Conservation (phyloP, 176 grass and related monocot species). For the Hordeum marinum region DNA sequence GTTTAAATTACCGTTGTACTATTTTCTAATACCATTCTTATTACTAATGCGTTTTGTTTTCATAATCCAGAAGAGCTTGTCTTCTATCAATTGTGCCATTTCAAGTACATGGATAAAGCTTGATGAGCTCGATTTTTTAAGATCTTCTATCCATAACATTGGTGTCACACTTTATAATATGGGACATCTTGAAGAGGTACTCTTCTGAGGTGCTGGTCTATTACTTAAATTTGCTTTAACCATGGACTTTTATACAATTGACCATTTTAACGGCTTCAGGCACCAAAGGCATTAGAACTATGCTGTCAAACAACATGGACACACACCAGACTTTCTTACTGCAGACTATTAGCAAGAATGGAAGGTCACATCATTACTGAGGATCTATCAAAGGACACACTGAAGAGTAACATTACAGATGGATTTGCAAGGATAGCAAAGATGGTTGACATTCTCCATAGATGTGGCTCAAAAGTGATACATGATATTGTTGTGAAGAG, state of each 20-base stretch:
- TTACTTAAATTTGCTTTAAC: neutral
- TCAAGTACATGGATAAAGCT: conserved; percentile 49
- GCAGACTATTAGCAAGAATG: conserved; percentile 1
- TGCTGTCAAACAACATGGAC: conserved; percentile 52
- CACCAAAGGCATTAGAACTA: conserved; percentile 41
- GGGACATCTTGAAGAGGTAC: conserved; percentile 57
- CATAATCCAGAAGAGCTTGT: conserved; percentile 51
- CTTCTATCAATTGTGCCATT: conserved; percentile 31
- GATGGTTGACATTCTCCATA: conserved; percentile 45
- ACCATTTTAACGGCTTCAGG: conserved; percentile 31
- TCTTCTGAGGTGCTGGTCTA: neutral
- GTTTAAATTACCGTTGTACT: conserved; percentile 10
- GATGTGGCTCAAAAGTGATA: conserved; percentile 32
- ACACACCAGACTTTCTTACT: conserved; percentile 16
- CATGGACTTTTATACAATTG: neutral
- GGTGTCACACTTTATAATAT: conserved; percentile 53
- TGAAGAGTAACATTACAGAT: conserved; percentile 46
- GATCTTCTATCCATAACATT: conserved; percentile 46
- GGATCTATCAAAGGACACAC: neutral
- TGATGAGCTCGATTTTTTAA: conserved; percentile 58
- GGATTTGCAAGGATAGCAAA: conserved; percentile 37
- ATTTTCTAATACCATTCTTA: neutral
- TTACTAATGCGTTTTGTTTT: conserved; percentile 29
- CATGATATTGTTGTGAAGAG: conserved; percentile 41
- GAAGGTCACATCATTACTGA: neutral